Evolutionary conservation across 2,329 filamentous ascomycete species (phyloP).

Genomic region (Hypoxylon sp.): DNA sequence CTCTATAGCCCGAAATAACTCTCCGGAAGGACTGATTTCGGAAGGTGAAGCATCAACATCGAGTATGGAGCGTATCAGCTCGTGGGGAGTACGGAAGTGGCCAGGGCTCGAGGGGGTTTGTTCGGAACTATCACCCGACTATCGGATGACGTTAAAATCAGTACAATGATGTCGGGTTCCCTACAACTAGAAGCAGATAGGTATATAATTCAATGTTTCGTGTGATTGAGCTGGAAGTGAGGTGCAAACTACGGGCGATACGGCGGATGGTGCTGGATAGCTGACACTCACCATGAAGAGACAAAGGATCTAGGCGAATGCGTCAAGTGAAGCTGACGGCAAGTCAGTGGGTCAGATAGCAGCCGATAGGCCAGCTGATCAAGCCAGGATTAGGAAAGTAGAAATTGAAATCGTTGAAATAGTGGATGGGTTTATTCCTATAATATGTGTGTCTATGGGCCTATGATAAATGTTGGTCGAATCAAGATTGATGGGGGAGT

Average conservation of each 20-base stretch:
- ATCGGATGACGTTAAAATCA: slow-evolving; percentile 21
- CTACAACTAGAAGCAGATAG: no score
- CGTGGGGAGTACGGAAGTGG: slow-evolving; percentile 45
- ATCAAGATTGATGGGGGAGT: slow-evolving; percentile 12
- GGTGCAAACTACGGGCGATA: background rate
- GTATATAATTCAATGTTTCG: no score
- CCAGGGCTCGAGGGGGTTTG: slow-evolving; percentile 38
- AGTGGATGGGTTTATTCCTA: no score
- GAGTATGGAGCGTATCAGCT: slow-evolving; percentile 51
- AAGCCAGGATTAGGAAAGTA: no score
- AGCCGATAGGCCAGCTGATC: slow-evolving; percentile 9
- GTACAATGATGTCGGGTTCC: slow-evolving; percentile 2
- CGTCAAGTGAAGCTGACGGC: slow-evolving; percentile 12
- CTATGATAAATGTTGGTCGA: slow-evolving; percentile 32
- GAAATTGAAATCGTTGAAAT: no score
- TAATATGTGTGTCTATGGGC: no score
- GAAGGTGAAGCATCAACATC: slow-evolving; percentile 49
- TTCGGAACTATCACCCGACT: slow-evolving; percentile 46
- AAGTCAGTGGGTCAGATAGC: slow-evolving; percentile 17
- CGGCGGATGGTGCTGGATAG: no score
- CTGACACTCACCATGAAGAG: slow-evolving; percentile 46
- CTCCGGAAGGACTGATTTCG: slow-evolving; percentile 53
- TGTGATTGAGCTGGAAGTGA: no score
- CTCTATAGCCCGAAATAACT: slow-evolving; percentile 55
- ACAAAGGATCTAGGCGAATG: slow-evolving; percentile 37